Evolutionary conservation across 768 basidiomycete species (phyloP), one percentile per base, ranked within the genome.

Genomic region (Calocybe cyanea): DNA sequence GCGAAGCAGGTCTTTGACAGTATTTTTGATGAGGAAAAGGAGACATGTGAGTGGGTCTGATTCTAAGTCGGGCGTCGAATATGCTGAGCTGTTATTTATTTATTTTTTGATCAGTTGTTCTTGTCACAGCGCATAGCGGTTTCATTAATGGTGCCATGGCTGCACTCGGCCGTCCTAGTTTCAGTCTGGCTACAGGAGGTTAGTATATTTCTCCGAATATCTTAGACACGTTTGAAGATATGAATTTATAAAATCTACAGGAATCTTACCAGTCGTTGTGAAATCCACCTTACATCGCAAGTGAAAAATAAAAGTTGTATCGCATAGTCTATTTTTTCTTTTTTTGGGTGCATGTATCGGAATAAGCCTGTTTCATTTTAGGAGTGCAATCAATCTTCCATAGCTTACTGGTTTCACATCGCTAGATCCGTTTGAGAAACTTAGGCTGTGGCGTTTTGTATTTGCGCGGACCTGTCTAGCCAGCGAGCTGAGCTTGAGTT

Each of bases 71-170:
- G 11, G 23, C 14, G 14, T 48, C 18, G 46, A 31, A 25, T 31
- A 31, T 24, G 31, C 25, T 24, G 4, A 20, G 25, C 24, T 33
- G 38, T 8, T 32, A 9, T 7, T 19, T 33, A 43, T 19, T 36
- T 46, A 14, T 38, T 41, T 32, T 30, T 9, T 20, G n/a, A 15
- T 6, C 42, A 87, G 86, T 77, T 51, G 73, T 87, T 14, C 81
- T 83, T 3, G 73, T 87, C 47, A 84, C 83, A 1, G 75, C 79
- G 1, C 87, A 89, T 56, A 71, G 77, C 14, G 82, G 77, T 0
- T 75, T 81, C 49, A 82, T 83, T 34, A 71, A 73, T 35, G 78
- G 73, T 1, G 76, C 85, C 40, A 52, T 85, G 52, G 63, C 57
- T 3, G 70, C 70, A 0, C 61, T 79, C 21, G 75, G 68, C 3